Base-by-base conservation (phyloP, 305 asterid genomes). In the Ajuga reptans region DNA sequence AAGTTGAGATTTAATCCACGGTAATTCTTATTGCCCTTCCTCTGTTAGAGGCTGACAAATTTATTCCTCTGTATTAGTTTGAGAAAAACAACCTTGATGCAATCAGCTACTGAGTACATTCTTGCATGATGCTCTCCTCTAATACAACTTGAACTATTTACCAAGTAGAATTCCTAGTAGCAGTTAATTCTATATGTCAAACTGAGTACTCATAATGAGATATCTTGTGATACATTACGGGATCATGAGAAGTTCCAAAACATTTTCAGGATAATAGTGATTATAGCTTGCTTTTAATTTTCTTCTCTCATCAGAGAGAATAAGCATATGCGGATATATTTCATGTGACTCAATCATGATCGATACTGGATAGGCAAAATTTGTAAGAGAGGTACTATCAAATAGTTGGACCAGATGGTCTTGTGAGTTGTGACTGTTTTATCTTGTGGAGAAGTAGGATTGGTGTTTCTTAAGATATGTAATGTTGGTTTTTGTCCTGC, bases 1-100 rank as follows among this genome's bases (percentile, higher is more conserved):
- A 93, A 87, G 83, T 81, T 93, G 73, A 82, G 99, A 79, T 81
- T 86, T 72, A 79, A 93, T 81, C 95, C 96, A 72, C 85, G 97
- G 99, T 93, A 85, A 75, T 54, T 60, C 41, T 31, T 14, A 41
- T 33, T 69, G 57, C 66, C 64, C 64, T 68, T 72, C 10, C 45
- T 27, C 65, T 24, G 37, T 64, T 50, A 31, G 64, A 73, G 55
- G 36, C 33, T 69, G 56, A 50, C 29, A 54, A 74, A 15, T 46
- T 36, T 66, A 0, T 16, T 9, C 21, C 21, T 51, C 17, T 55
- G 58, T 64, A 34, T 31, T 51, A 33, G 58, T 63, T 70, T 33
- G 51, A 46, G 34, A 8, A 11, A 14, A 47, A 68, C 31, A 46
- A 29, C 69, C 43, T 29, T 58, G 18, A 63, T 10, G 45, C 47